Conservation (phyloP, 352 stramenopile species). For the Phytophthora cajani region DNA sequence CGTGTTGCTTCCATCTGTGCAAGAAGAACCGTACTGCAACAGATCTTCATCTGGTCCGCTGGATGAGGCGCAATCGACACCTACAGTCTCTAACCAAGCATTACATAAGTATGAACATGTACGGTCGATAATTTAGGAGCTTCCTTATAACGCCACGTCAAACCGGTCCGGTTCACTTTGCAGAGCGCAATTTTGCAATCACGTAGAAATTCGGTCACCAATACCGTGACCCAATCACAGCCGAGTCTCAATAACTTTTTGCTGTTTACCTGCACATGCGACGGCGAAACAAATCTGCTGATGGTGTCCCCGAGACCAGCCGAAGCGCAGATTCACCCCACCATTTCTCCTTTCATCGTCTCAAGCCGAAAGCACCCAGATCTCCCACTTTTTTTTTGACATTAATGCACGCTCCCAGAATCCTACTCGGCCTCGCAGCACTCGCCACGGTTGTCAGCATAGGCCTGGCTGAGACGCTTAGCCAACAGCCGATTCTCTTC, state of each 20-base stretch:
- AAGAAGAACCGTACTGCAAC: neutral
- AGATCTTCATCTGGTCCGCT: neutral
- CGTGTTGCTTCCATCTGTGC: neutral
- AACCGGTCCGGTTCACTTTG: neutral
- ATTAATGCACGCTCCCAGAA: constrained; percentile 11
- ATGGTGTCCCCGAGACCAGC: neutral
- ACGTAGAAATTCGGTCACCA: neutral
- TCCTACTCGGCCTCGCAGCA: constrained; percentile 4
- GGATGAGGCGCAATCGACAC: neutral
- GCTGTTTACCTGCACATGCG: constrained; percentile 6
- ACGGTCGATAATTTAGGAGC: no score
- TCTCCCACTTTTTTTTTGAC: neutral
- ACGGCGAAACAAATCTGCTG: neutral
- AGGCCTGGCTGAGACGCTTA: neutral
- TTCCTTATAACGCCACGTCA: neutral
- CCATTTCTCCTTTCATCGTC: neutral
- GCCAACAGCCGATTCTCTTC: constrained; percentile 44
- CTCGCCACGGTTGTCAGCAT: neutral
- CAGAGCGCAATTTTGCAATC: neutral
- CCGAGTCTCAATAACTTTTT: constrained; percentile 6
- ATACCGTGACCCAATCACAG: neutral
- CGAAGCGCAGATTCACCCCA: neutral
- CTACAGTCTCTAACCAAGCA: no score
- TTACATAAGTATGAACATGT: no score
- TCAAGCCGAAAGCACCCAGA: neutral